Evolutionary conservation across 2,329 filamentous ascomycete genomes (phyloP).

Genomic region (Lanzia echinophila): DNA sequence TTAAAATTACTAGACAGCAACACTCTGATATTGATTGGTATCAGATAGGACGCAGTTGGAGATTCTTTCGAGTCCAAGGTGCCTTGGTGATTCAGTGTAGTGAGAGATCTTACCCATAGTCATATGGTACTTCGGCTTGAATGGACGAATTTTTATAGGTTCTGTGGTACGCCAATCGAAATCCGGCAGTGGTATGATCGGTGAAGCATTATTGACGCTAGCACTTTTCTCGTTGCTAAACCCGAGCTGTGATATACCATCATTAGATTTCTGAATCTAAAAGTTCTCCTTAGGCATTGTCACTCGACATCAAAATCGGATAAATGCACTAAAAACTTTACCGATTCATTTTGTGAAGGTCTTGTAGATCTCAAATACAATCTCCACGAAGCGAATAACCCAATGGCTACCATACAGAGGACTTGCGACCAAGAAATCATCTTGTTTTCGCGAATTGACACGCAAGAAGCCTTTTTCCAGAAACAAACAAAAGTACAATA

Average conservation of each 20-base stretch:
- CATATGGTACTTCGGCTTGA: slow-evolving; percentile 55
- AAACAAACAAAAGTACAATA: no score
- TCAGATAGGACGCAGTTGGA: no score
- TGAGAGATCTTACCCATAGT: slow-evolving; percentile 53
- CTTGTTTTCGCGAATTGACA: neutral
- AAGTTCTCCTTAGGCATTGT: neutral
- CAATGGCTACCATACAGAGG: neutral
- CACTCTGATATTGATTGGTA: no score
- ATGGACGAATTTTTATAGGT: slow-evolving; percentile 48
- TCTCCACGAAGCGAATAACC: neutral
- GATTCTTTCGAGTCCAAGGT: no score
- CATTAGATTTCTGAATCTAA: neutral
- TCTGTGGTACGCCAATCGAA: slow-evolving; percentile 46
- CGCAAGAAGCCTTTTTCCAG: no score
- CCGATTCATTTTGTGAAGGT: no score
- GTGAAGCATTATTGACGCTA: neutral
- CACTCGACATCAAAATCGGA: no score
- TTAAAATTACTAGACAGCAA: no score
- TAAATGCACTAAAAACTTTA: no score
- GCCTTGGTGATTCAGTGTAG: no score
- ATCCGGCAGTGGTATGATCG: slow-evolving; percentile 34
- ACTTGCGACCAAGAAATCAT: slow-evolving; percentile 1
- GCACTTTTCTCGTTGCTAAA: neutral
- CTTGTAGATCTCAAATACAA: neutral
- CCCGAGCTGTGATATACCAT: neutral